Evolutionary conservation across 768 basidiomycete genomes (phyloP).

Genomic region (Leccinum variicolor): DNA sequence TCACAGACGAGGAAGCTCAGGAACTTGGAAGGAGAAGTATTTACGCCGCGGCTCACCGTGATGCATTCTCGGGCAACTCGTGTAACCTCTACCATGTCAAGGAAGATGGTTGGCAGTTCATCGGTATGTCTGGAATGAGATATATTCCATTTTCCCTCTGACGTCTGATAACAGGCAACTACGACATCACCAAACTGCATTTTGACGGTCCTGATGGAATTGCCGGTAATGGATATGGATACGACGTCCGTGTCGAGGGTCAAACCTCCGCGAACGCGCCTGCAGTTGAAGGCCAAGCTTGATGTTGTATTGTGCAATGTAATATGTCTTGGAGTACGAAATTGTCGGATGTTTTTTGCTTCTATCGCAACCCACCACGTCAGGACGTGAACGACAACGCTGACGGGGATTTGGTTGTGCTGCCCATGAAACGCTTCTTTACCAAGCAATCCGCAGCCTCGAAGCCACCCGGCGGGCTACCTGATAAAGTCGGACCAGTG

Average conservation of each 20-base stretch:
- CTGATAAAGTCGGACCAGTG: not conserved
- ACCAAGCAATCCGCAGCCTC: slow-evolving; percentile 17
- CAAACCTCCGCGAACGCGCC: slow-evolving; percentile 52
- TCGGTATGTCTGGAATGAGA: slow-evolving; percentile 54
- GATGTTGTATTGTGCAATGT: slow-evolving; percentile 24
- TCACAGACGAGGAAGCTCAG: slow-evolving; percentile 89
- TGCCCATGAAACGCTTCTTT: slow-evolving; percentile 33
- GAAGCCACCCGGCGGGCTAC: slow-evolving; percentile 1
- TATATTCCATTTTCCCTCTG: slow-evolving; percentile 7
- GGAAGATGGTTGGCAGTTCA: slow-evolving; percentile 93
- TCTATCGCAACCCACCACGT: not conserved
- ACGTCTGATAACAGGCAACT: slow-evolving; percentile 62
- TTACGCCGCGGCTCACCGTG: slow-evolving; percentile 95
- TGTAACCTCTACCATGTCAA: slow-evolving; percentile 96
- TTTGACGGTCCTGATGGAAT: slow-evolving; percentile 81
- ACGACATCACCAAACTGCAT: slow-evolving; percentile 86
- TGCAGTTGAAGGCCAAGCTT: slow-evolving; percentile 29
- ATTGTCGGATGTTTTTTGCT: slow-evolving; percentile 2
- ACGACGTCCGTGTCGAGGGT: slow-evolving; percentile 65
- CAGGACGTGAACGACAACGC: not conserved
- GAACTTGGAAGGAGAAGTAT: slow-evolving; percentile 93
- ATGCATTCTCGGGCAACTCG: slow-evolving; percentile 94
- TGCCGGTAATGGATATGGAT: slow-evolving; percentile 77
- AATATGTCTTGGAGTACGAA: slow-evolving; percentile 6
- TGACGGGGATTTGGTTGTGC: not conserved